phyloP scores from a whole-genome alignment of 192 early-diverging fungal species.

The Linnemannia exigua region DNA sequence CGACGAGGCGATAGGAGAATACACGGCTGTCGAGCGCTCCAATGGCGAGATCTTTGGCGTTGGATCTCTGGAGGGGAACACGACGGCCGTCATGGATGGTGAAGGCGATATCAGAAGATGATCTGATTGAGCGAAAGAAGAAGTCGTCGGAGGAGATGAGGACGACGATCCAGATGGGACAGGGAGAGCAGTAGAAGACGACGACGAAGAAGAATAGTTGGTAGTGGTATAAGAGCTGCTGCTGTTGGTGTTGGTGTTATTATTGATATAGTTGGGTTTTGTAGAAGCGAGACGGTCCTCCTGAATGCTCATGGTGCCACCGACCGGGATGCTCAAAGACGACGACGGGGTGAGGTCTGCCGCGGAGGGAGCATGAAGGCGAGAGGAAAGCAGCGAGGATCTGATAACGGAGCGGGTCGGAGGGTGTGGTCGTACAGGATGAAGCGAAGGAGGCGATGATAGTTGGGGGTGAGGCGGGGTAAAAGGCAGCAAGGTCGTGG shows the following conservation, averaged over 20 bases:
- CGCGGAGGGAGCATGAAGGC: conserved; percentile 3
- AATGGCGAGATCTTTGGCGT: not conserved
- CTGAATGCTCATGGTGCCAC: conserved; percentile 19
- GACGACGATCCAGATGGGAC: not conserved
- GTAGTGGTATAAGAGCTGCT: not conserved
- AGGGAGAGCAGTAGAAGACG: not conserved
- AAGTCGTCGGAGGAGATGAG: not conserved
- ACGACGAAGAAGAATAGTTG: not conserved
- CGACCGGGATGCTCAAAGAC: conserved; percentile 23
- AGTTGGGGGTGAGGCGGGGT: not conserved
- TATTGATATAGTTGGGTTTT: not conserved
- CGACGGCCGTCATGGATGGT: not conserved
- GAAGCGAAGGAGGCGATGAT: not conserved
- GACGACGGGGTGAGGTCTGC: not conserved
- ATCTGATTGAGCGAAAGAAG: not conserved
- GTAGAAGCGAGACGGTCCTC: not conserved
- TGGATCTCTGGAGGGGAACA: not conserved
- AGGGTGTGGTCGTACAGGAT: not conserved
- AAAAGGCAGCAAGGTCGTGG: not conserved
- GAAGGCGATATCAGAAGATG: not conserved
- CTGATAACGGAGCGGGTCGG: not conserved
- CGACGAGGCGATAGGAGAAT: not conserved
- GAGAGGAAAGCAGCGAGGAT: not conserved
- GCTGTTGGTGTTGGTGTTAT: not conserved
- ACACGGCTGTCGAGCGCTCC: not conserved